A percentile compares a stretch with the other conserved stretches of the same genome.
Evolutionary conservation across 2,329 filamentous ascomycete genomes (phyloP).

Genomic region (Venturia aucupariae): DNA sequence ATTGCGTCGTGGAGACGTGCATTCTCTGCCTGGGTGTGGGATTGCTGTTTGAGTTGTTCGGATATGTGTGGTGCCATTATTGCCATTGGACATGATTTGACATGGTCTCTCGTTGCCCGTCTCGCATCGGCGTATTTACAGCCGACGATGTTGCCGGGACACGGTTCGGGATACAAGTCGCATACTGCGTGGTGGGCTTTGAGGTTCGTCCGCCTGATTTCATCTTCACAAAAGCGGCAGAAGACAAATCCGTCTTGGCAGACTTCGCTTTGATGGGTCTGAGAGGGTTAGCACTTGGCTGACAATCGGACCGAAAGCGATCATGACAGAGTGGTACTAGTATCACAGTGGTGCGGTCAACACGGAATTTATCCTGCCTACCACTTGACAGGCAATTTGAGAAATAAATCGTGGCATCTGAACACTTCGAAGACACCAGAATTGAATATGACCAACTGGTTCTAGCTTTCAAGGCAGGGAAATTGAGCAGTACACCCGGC

Average conservation of each 20-base stretch:
- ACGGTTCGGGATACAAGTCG: slow-evolving; percentile 33
- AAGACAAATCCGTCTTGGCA: slow-evolving; percentile 42
- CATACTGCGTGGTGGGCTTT: slow-evolving; percentile 34
- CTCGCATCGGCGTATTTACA: slow-evolving; percentile 34
- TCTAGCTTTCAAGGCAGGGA: not conserved
- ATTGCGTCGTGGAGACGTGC: not conserved
- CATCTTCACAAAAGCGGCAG: slow-evolving; percentile 34
- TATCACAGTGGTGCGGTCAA: not conserved
- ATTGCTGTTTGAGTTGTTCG: slow-evolving; percentile 34
- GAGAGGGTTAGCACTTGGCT: slow-evolving; percentile 20
- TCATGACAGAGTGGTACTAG: not conserved
- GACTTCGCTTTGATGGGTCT: slow-evolving; percentile 35
- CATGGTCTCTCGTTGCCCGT: slow-evolving; percentile 31
- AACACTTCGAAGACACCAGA: no score
- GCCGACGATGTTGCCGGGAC: slow-evolving; percentile 35
- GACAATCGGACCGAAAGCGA: no score
- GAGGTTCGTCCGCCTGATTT: slow-evolving; percentile 34
- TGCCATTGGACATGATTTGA: slow-evolving; percentile 35
- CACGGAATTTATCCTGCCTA: not conserved
- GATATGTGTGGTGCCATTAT: slow-evolving; percentile 37
- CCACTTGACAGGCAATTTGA: not conserved
- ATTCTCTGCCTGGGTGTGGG: slow-evolving; percentile 32
- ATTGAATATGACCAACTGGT: no score
- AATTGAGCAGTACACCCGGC: not conserved
- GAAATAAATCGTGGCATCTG: no score